phyloP scores from a whole-genome alignment of 768 basidiomycete species.

The Podaxis carcinomalis region DNA sequence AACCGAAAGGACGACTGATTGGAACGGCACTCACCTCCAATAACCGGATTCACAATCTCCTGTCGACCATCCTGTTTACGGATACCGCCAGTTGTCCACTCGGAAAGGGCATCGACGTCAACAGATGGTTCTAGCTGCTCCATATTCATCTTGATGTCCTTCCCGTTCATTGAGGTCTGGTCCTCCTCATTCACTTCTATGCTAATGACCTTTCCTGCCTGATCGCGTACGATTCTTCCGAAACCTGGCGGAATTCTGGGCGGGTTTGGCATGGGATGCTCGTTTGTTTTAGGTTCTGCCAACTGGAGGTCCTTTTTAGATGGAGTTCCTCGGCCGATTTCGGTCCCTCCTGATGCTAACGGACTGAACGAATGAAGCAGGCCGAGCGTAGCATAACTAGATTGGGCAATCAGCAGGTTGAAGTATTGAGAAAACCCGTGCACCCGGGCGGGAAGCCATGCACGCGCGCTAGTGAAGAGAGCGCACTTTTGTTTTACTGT shows the following conservation, averaged over 20 bases:
- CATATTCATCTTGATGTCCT: slow-evolving; percentile 25
- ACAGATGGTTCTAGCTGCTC: slow-evolving; percentile 36
- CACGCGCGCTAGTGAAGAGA: not conserved
- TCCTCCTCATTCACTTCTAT: slow-evolving; percentile 63
- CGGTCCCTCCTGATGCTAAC: slow-evolving; percentile 62
- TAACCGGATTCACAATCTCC: slow-evolving; percentile 12
- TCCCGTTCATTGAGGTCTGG: slow-evolving; percentile 22
- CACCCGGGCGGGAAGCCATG: not conserved
- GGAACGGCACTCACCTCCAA: slow-evolving; percentile 24
- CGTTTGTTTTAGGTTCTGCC: not conserved
- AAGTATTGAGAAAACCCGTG: not conserved
- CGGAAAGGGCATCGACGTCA: slow-evolving; percentile 25
- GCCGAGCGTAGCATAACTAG: slow-evolving; percentile 76
- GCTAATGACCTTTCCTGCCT: slow-evolving; percentile 66
- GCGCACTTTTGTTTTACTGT: slow-evolving; percentile 91
- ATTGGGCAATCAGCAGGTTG: not conserved
- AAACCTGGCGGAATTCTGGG: slow-evolving; percentile 53
- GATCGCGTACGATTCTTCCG: slow-evolving; percentile 82
- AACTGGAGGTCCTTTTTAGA: slow-evolving; percentile 11
- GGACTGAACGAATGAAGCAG: slow-evolving; percentile 67
- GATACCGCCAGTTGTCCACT: slow-evolving; percentile 35
- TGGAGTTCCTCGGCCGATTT: slow-evolving; percentile 29
- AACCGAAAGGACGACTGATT: not conserved
- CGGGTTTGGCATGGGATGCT: slow-evolving; percentile 9
- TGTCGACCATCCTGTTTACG: slow-evolving; percentile 17